Base-by-base conservation (phyloP, 768 basidiomycete species). In the Trametes cubensis region DNA sequence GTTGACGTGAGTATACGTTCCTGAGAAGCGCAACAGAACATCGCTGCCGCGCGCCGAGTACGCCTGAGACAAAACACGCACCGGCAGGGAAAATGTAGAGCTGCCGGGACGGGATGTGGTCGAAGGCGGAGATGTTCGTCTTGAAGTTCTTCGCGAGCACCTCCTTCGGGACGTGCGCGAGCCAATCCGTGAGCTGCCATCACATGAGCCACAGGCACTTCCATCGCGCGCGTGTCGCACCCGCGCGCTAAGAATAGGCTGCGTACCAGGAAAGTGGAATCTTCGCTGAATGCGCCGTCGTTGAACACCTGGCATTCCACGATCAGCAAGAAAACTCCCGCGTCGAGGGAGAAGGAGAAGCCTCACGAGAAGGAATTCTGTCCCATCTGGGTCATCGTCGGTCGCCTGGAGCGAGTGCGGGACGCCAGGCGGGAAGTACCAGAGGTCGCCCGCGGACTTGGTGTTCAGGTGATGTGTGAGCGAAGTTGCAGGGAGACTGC, bases 141-240 rank as follows among this genome's bases (percentile, higher is more conserved):
- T 81, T 79, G 69, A 89, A 88, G 71, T 88, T 89, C 74, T 87
- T 87, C 17, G 85, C 85, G 2, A 88, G 72, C 0, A 85, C 82
- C 47, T 80, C 78, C 63, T 80, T 78, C 21, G 85, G 84, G 17
- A 84, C 77, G 66, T 89, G 88, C 3, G 87, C 78, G 23, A 88
- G 75, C 86, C 88, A 89, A 61, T 89, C 87, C 59, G 86, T 82
- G 18, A 86, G 73, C 58, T 55, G 58, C 26, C 38, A n/a, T 40
- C 30, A 23, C 21, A 30, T 50, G 50, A 56, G 77, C 80, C 66
- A 85, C 85, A 66, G 85, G 83, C 2, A 81, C 34, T 34, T 34
- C 6, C 34, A 34, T 34, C 34, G 34, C 34, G 34, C 34, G 34
- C 34, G 34, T 11, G 34, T 34, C 34, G 34, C 34, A 34, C 34